Conservation (phyloP, 306 rosid genomes). For the cucumber (Cucumis sativus) region DNA sequence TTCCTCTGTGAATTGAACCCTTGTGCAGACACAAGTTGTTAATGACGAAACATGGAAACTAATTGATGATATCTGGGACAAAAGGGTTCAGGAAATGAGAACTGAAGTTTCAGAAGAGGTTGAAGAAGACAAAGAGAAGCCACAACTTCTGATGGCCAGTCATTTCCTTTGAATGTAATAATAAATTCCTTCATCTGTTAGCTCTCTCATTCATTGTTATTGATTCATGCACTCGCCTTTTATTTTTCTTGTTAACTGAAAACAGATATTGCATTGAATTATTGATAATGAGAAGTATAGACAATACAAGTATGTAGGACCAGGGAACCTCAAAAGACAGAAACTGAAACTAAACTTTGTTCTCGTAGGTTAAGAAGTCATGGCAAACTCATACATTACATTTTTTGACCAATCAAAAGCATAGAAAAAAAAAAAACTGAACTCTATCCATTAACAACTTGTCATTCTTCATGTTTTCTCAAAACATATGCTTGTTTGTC, state of each 20-base stretch:
- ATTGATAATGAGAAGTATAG: neutral
- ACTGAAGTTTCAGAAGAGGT: conserved; percentile 50
- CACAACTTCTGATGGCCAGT: conserved; percentile 82
- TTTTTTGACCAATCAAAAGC: neutral
- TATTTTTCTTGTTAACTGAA: neutral
- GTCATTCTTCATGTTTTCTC: neutral
- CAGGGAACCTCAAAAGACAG: neutral
- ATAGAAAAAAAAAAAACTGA: neutral
- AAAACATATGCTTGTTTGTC: neutral
- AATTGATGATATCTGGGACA: conserved; percentile 80
- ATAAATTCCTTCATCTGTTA: conserved; percentile 17
- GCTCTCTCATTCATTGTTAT: neutral
- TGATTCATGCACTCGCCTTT: neutral
- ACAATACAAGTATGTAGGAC: neutral
- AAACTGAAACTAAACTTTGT: neutral
- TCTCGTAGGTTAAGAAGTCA: neutral
- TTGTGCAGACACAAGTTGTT: conserved; percentile 64
- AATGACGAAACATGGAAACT: conserved; percentile 93
- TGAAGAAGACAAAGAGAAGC: conserved; percentile 72
- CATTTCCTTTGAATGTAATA: conserved; percentile 64
- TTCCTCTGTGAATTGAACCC: neutral
- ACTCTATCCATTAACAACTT: neutral
- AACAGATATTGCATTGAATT: neutral
- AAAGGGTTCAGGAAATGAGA: conserved; percentile 53
- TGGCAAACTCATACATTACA: neutral